phyloP scores from a whole-genome alignment of 352 stramenopile genomes.

The Globisporangium camurandrum region DNA sequence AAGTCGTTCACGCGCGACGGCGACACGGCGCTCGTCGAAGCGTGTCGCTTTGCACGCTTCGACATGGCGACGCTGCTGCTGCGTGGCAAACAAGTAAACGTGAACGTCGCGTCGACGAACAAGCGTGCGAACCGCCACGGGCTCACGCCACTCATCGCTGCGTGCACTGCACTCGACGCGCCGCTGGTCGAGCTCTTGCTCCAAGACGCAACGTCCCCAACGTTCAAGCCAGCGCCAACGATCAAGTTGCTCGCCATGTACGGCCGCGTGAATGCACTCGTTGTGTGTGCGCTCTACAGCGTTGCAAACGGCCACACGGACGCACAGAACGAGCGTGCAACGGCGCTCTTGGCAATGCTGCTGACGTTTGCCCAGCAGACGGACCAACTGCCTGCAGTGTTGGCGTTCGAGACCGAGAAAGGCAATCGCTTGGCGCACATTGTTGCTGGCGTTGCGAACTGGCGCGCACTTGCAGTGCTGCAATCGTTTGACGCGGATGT shows the following conservation, averaged over 20 bases:
- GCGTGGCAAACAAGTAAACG: constrained; percentile 14
- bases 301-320: constrained; percentile 45
- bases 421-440: constrained; percentile 45
- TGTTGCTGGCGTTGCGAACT: constrained; percentile 38
- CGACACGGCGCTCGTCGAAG: constrained; percentile 42
- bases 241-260: constrained; percentile 31
- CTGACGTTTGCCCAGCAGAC: constrained; percentile 28
- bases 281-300: constrained; percentile 38
- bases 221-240: too few species aligned
- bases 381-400: constrained; percentile 19
- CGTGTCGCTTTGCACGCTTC: constrained; percentile 40
- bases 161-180: constrained; percentile 43
- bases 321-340: constrained; percentile 27
- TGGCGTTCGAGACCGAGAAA: constrained; percentile 32
- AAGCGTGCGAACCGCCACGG: constrained; percentile 25
- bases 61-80: constrained; percentile 34
- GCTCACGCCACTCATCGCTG: constrained; percentile 40
- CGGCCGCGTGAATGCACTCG: constrained; percentile 29
- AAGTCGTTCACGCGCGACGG: constrained; percentile 20
- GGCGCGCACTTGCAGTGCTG: constrained; percentile 32
- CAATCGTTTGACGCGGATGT: constrained; percentile 23
- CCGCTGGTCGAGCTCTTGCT: constrained; percentile 36
- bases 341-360: constrained; percentile 31
- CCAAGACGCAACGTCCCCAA: constrained; percentile 1
- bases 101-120: constrained; percentile 31